Percentiles rank a stretch among this genome's conserved stretches.
phyloP scores from a whole-genome alignment of 345 rosid species.

The Eucalyptus globulus region DNA sequence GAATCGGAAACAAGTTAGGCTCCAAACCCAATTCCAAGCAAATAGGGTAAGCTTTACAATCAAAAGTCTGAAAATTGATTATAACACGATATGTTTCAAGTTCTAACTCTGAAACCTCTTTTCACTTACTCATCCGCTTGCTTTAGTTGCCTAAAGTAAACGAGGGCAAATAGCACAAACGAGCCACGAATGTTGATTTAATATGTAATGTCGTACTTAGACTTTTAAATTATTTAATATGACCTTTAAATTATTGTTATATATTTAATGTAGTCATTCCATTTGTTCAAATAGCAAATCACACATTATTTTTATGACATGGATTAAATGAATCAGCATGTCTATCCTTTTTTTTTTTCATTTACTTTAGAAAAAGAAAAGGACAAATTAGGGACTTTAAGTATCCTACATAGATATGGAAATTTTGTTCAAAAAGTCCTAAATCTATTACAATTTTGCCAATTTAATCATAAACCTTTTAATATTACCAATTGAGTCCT shows the following conservation, averaged over 20 bases:
- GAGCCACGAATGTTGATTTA: accelerated
- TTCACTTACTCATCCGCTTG: background rate
- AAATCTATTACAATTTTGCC: too few species aligned
- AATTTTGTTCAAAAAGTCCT: too few species aligned
- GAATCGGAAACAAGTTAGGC: too few species aligned
- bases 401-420: background rate
- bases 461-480: too few species aligned
- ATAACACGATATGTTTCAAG: too few species aligned
- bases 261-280: background rate
- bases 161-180: background rate
- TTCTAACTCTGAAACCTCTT: background rate
- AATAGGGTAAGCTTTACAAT: too few species aligned
- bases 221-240: background rate
- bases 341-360: background rate
- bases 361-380: background rate
- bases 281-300: background rate
- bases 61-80: too few species aligned
- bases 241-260: background rate
- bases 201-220: background rate
- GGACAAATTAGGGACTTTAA: background rate
- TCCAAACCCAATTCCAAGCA: too few species aligned
- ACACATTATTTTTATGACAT: background rate
- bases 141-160: background rate
- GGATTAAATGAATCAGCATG: background rate
- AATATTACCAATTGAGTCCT: background rate